Base-by-base conservation (phyloP, 176 grass and related monocot species). In the Zizania latifolia region DNA sequence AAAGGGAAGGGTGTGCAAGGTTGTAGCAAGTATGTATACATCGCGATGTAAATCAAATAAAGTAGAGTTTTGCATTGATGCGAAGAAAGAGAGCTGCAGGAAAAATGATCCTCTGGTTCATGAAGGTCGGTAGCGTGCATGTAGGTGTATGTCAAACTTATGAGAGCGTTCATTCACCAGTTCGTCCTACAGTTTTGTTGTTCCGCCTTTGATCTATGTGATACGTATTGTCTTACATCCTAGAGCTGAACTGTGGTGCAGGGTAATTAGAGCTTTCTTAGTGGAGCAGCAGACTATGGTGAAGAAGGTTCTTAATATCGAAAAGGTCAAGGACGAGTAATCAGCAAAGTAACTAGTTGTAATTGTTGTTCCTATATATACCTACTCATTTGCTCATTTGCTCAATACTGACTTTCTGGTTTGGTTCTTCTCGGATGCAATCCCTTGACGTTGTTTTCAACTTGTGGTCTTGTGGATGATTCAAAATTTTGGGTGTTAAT, bases 311-410 rank as follows among this genome's bases (percentile, higher is more conserved):
- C n/a, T n/a, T n/a, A n/a, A n/a, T 79, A 79, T 89, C 48, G 77
- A 89, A 62, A 89, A 82, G 51, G 76, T 66, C n/a, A n/a, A n/a
- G 54, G 87, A 85, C 24, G 85, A 81, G 71, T 65, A 76, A 34
- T 4, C 77, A 23, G 58, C 77, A 27, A 89, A 79, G 62, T 66
- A 39, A 68, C 9, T 43, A 12, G 22, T 68, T n/a, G n/a, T n/a
- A n/a, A n/a, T n/a, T n/a, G n/a, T n/a, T n/a, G n/a, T n/a, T n/a
- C n/a, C n/a, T n/a, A n/a, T n/a, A n/a, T n/a, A n/a, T n/a, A n/a
- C n/a, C n/a, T n/a, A n/a, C n/a, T n/a, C n/a, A n/a, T n/a, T n/a
- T n/a, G n/a, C n/a, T n/a, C n/a, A n/a, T n/a, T n/a, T n/a, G n/a
- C n/a, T n/a, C n/a, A n/a, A n/a, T n/a, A n/a, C n/a, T n/a, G n/a